phyloP scores from a whole-genome alignment of 805 yeast genomes.

The Candida chauliodis region DNA sequence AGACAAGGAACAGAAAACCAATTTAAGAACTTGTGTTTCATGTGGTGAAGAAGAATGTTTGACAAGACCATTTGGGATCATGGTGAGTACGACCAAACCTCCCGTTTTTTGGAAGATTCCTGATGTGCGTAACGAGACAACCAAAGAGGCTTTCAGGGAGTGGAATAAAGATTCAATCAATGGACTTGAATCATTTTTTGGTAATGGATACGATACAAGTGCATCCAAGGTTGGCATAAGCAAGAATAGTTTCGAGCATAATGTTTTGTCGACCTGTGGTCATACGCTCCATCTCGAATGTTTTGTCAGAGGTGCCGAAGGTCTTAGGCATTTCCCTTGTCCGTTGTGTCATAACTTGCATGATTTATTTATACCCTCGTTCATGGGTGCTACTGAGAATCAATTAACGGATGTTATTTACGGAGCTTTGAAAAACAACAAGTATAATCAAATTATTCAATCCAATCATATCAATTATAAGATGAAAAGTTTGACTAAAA shows the following conservation, averaged over 20 bases:
- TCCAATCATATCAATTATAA: conserved; percentile 24
- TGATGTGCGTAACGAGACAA: conserved; percentile 11
- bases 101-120: conserved; percentile 51
- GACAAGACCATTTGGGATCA: conserved; percentile 54
- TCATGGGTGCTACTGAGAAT: conserved; percentile 21
- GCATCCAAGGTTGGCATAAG: conserved; percentile 8
- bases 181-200: conserved; percentile 14
- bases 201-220: conserved; percentile 18
- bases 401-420: conserved; percentile 12
- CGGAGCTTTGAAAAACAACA: conserved; percentile 11
- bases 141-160: conserved; percentile 19
- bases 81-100: conserved; percentile 45
- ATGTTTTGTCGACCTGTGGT: conserved; percentile 44
- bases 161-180: conserved; percentile 21
- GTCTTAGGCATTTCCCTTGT: conserved; percentile 33
- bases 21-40: conserved; percentile 46
- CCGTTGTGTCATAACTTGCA: conserved; percentile 49
- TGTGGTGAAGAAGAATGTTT: conserved; percentile 53
- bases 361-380: conserved; percentile 45
- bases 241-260: conserved; percentile 17
- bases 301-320: conserved; percentile 27
- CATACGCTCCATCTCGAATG: conserved; percentile 53
- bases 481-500: conserved; percentile 19
- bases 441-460: conserved; percentile 21
- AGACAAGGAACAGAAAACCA: conserved; percentile 12